Evolutionary conservation across 352 stramenopile species (phyloP), one percentile per base, ranked within the genome.

Genomic region (Globisporangium echinulatum): DNA sequence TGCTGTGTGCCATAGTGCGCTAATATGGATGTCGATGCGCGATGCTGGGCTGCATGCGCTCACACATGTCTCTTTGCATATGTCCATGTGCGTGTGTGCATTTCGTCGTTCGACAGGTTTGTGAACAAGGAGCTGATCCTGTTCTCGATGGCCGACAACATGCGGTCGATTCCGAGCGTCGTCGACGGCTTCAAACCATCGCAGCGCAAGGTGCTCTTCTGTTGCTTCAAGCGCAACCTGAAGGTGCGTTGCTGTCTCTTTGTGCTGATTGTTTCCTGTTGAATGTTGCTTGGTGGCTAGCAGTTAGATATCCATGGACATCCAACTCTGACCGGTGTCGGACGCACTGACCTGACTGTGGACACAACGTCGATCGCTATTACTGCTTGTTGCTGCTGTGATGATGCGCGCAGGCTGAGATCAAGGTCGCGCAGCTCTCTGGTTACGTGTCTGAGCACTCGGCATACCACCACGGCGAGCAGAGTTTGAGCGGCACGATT

Each of bases 51-150:
- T 51, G 55, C 25, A 7, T 38, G 38, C 33, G 10, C 55, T 38
- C 53, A 67, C 39, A 57, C 50, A 5, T 14, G 40, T 58, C 5
- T 40, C 15, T 58, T 60, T 54, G 55, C 40, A 61, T 59, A 43
- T 33, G 25, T 33, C 25, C 25, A 33, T 33, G 25, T 33, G 25
- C 25, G 25, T 33, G 25, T 1, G 25, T 33, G 25, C 25, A 33
- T 3, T 33, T 3, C 25, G 25, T 33, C 25, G 25, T 53, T 25
- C 10, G 56, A 15, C 64, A 94, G 83, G 46, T 99, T 99, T 62
- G 86, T 99, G 36, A 98, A 99, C 82, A 98, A 98, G 67, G 97
- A 99, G 64, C 82, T 99, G 40, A 99, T 99, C 68, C 81, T 99
- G 63, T 99, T 99, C 71, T 98, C 92, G 9, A 97, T 97, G 82